Percentiles rank a stretch among this genome's conserved stretches.
Conservation (phyloP, 2,329 filamentous ascomycete genomes). For the Beauveria pseudobassiana region DNA sequence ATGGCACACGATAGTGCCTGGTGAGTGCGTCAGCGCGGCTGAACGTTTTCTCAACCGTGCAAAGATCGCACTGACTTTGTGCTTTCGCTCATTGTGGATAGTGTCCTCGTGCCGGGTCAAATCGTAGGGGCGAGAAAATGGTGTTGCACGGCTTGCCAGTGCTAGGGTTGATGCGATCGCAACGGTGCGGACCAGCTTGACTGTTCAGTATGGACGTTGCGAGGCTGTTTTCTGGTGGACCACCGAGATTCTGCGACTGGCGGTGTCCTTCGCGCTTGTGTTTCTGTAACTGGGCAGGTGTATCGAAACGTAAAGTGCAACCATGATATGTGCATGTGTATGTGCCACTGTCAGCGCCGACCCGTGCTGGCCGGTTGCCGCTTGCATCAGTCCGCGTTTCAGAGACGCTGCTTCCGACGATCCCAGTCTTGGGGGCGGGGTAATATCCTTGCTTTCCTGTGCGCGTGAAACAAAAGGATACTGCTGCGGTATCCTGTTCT, state of each 20-base stretch:
- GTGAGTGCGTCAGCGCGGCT: conserved; percentile 92
- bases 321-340: conserved; percentile 97
- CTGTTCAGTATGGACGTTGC: conserved; percentile 61
- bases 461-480: conserved; percentile 38
- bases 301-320: conserved; percentile 81
- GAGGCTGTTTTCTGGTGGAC: conserved; percentile 29
- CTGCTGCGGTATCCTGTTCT: conserved; percentile 39
- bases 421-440: conserved; percentile 30
- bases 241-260: conserved; percentile 48
- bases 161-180: conserved; percentile 86
- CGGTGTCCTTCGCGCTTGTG: conserved; percentile 93
- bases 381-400: conserved; percentile 25
- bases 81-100: conserved; percentile 89
- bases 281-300: conserved; percentile 78
- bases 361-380: conserved; percentile 49
- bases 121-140: conserved; percentile 85
- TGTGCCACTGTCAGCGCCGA: conserved; percentile 71
- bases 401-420: conserved; percentile 33
- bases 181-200: conserved; percentile 88
- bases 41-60: conserved; percentile 95
- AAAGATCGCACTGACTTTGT: conserved; percentile 92
- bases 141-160: conserved; percentile 94
- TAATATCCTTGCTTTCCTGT: conserved; percentile 27
- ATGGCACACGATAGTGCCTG: conserved; percentile 88
- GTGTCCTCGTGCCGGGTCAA: conserved; percentile 94